Percentiles rank a stretch among this genome's conserved stretches.
Evolutionary conservation across 371 early-diverging fungal species (phyloP).

Genomic region (Rhizopus delemar): DNA sequence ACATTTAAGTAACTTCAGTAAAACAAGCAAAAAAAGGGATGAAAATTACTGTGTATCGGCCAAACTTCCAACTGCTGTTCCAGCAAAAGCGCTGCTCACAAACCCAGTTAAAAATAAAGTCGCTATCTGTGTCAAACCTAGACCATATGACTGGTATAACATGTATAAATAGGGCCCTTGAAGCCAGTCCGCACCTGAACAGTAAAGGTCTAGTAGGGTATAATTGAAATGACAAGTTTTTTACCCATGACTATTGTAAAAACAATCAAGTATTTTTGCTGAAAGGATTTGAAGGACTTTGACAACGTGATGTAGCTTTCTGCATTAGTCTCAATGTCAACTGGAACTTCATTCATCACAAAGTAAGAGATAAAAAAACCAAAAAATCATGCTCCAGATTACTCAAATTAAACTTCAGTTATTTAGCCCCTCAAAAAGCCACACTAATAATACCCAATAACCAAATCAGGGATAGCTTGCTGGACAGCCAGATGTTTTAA

Average conservation of each 20-base stretch:
- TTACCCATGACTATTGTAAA: constrained; percentile 68
- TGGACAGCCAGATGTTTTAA: too few relatives aligned
- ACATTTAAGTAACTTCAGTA: neutral
- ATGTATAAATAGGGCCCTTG: constrained; percentile 77
- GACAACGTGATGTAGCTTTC: constrained; percentile 16
- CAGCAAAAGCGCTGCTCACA: constrained; percentile 72
- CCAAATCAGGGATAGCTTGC: too few relatives aligned
- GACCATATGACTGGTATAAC: constrained; percentile 66
- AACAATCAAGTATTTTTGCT: constrained; percentile 57
- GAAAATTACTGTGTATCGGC: constrained; percentile 70
- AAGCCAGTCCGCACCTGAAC: constrained; percentile 71
- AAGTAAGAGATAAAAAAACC: neutral
- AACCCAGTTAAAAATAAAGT: constrained; percentile 75
- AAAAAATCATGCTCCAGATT: neutral
- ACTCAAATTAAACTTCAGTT: neutral
- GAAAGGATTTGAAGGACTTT: constrained; percentile 35
- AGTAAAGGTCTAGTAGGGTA: neutral
- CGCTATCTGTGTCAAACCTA: constrained; percentile 62
- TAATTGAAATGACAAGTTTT: constrained; percentile 3
- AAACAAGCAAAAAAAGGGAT: neutral
- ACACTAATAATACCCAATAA: too few relatives aligned
- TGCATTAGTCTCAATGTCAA: constrained; percentile 17
- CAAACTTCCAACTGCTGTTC: constrained; percentile 69
- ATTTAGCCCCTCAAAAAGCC: too few relatives aligned
- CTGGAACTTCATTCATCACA: constrained; percentile 1